Conservation (phyloP, 2,329 filamentous ascomycete species). For the Aspergillus unguis region DNA sequence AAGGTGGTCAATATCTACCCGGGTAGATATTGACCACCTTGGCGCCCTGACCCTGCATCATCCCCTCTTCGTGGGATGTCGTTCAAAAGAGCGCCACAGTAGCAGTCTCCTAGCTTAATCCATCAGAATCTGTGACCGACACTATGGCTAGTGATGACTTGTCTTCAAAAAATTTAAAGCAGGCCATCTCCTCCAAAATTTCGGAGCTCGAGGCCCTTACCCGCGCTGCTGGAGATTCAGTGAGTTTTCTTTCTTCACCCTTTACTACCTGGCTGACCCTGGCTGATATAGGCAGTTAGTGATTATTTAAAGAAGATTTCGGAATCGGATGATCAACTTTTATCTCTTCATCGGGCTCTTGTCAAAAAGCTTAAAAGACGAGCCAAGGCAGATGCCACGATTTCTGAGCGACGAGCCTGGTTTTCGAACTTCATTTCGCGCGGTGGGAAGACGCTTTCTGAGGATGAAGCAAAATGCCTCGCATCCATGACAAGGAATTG, state of each 20-base stretch:
- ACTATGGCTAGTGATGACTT: constrained; percentile 1
- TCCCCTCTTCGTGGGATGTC: not conserved
- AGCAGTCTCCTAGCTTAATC: not conserved
- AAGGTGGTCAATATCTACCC: constrained; percentile 7
- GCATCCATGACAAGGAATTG: constrained; percentile 3
- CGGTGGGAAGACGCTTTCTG: constrained; percentile 1
- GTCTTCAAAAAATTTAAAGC: constrained; percentile 3
- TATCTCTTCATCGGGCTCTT: constrained; percentile 7
- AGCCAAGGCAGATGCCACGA: constrained; percentile 1
- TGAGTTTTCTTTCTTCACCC: not conserved
- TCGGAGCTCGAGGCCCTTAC: constrained; percentile 4
- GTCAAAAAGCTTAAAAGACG: constrained; percentile 6
- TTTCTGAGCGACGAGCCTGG: constrained; percentile 6
- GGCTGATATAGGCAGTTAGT: constrained; percentile 2
- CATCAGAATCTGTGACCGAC: not conserved
- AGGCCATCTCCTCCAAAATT: constrained; percentile 5
- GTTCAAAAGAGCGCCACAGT: not conserved
- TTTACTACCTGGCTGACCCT: not conserved
- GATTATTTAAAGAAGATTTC: constrained; percentile 5
- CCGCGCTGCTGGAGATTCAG: constrained; percentile 5
- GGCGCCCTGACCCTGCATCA: not conserved
- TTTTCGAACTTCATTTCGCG: constrained; percentile 9
- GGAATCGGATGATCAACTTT: constrained; percentile 5
- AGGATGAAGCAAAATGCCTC: constrained; percentile 1
- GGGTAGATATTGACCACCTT: constrained; percentile 6